phyloP scores from a whole-genome alignment of 169 alveolate species.

The Plasmodium yoelii region DNA sequence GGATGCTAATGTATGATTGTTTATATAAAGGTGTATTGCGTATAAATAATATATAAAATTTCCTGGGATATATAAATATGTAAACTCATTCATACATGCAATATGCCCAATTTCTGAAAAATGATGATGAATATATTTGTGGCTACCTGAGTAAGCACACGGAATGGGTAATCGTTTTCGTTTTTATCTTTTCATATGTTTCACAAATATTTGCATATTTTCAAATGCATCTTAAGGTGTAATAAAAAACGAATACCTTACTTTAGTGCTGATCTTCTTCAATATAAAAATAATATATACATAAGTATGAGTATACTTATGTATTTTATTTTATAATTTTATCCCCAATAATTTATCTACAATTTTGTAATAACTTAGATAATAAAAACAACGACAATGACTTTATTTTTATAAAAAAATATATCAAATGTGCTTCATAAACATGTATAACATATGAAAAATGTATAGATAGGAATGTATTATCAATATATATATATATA shows the following conservation, averaged over 20 bases:
- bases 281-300: constrained; percentile 6
- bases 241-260: constrained; percentile 24
- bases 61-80: no score
- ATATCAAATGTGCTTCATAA: constrained; percentile 4
- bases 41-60: no score
- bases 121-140: no score
- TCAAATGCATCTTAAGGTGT: constrained; percentile 32
- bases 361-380: constrained; percentile 17
- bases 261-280: constrained; percentile 9
- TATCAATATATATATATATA: neutral
- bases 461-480: neutral
- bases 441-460: neutral
- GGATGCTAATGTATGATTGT: no score
- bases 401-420: constrained; percentile 44
- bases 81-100: neutral
- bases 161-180: constrained; percentile 5
- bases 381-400: constrained; percentile 38
- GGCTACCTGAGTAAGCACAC: constrained; percentile 18
- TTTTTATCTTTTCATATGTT: constrained; percentile 22
- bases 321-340: constrained; percentile 10
- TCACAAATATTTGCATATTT: constrained; percentile 21
- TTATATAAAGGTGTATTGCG: no score
- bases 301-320: constrained; percentile 15
- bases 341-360: constrained; percentile 36
- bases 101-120: neutral